These are phyloP conservation scores for Ogataea paraovalis DNA, from an alignment of 805 yeast genomes.

Conservation along the genomic window DNA sequence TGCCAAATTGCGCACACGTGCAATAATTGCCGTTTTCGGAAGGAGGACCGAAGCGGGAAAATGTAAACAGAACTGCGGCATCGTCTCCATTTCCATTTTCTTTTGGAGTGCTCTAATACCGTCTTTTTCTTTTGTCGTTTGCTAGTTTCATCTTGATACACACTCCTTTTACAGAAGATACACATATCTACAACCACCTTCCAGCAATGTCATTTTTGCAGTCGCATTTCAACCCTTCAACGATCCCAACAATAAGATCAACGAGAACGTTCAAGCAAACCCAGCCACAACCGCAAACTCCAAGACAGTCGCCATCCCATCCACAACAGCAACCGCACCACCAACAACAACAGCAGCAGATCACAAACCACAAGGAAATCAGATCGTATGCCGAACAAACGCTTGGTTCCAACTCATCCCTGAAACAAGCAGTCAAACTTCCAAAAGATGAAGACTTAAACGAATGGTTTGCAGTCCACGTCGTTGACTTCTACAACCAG, in stretches of 20 bases:
- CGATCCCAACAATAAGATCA: constrained; percentile 34
- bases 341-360: constrained; percentile 16
- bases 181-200: no score
- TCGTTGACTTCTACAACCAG: constrained; percentile 95
- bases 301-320: constrained; percentile 22
- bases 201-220: constrained; percentile 26
- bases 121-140: no score
- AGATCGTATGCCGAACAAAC: constrained; percentile 92
- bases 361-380: constrained; percentile 58
- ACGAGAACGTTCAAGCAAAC: constrained; percentile 32
- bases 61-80: constrained; percentile 12
- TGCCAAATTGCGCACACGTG: not conserved
- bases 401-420: constrained; percentile 84
- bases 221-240: constrained; percentile 27
- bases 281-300: constrained; percentile 15
- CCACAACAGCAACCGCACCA: constrained; percentile 10
- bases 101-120: no score
- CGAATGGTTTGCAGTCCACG: constrained; percentile 97
- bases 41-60: constrained; percentile 10
- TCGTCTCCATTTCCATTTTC: not conserved
- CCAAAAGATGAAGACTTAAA: constrained; percentile 89
- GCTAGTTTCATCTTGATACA: no score
- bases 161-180: no score
- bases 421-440: constrained; percentile 87
- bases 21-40: not conserved